These are phyloP conservation scores for Capsicum rhomboideum DNA, from an alignment of 257 asterid genomes.

Conservation along the genomic window DNA sequence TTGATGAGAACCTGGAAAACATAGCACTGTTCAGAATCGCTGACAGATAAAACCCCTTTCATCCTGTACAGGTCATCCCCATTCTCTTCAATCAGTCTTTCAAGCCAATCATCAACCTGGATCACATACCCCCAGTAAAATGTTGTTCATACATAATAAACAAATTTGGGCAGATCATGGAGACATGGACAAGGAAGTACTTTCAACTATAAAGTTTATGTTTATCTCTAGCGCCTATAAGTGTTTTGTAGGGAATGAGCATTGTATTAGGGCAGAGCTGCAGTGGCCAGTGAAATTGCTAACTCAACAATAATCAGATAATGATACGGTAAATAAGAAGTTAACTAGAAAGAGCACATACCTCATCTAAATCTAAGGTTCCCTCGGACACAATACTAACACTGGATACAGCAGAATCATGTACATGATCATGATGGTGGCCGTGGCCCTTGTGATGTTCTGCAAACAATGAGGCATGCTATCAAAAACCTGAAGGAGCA, in stretches of 20 bases:
- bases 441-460: conserved; percentile 68
- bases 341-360: conserved; percentile 19
- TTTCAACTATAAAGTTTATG: neutral
- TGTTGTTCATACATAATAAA: neutral
- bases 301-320: neutral
- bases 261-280: neutral
- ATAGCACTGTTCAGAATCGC: conserved; percentile 68
- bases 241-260: neutral
- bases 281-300: neutral
- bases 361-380: conserved; percentile 84
- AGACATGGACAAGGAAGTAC: neutral
- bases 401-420: conserved; percentile 84
- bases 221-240: neutral
- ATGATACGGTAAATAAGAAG: neutral
- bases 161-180: neutral
- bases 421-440: conserved; percentile 64
- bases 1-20: conserved; percentile 65
- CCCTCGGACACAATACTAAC: conserved; percentile 93
- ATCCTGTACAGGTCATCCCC: conserved; percentile 89
- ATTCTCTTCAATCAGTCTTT: conserved; percentile 77
- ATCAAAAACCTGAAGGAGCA: neutral
- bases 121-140: neutral
- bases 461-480: conserved; percentile 8
- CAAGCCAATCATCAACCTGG: conserved; percentile 97
- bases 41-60: conserved; percentile 82